Conservation (phyloP, 2,329 filamentous ascomycete genomes). For the Fusarium oligoseptatum region DNA sequence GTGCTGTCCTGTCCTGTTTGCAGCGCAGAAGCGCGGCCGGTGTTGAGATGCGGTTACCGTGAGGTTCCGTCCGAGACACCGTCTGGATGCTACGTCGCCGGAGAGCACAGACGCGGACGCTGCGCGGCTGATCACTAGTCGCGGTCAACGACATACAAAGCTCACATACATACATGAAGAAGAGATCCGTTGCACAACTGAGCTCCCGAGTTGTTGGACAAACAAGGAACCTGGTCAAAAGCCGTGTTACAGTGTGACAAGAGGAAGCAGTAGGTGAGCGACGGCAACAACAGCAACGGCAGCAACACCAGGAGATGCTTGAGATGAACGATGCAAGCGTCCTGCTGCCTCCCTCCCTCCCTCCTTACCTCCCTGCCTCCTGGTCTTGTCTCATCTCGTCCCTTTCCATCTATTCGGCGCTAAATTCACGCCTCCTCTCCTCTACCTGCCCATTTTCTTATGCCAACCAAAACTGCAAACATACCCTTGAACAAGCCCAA, state of each 20-base stretch:
- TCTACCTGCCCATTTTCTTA: not conserved
- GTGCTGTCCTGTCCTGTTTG: not conserved
- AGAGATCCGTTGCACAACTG: not conserved
- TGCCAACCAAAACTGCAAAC: not conserved
- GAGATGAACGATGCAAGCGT: not conserved
- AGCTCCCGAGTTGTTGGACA: not conserved
- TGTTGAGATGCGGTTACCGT: not conserved
- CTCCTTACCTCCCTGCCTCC: not conserved
- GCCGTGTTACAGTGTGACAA: not conserved
- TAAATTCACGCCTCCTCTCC: conserved; percentile 22
- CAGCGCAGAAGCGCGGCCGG: not conserved
- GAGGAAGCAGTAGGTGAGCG: not conserved
- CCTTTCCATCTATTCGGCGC: conserved; percentile 16
- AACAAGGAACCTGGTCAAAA: not conserved
- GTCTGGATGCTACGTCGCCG: not conserved
- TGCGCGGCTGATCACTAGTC: not conserved
- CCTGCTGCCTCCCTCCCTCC: not conserved
- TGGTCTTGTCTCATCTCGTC: not conserved
- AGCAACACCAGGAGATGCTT: not conserved
- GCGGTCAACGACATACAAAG: conserved; percentile 9
- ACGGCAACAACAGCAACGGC: not conserved
- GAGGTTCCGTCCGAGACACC: conserved; percentile 7
- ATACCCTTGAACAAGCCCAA: not conserved
- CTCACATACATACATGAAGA: not conserved
- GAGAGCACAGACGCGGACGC: not conserved